These are phyloP conservation scores for Globisporangium takayamanum DNA, from an alignment of 352 stramenopile genomes.

Conservation along the genomic window DNA sequence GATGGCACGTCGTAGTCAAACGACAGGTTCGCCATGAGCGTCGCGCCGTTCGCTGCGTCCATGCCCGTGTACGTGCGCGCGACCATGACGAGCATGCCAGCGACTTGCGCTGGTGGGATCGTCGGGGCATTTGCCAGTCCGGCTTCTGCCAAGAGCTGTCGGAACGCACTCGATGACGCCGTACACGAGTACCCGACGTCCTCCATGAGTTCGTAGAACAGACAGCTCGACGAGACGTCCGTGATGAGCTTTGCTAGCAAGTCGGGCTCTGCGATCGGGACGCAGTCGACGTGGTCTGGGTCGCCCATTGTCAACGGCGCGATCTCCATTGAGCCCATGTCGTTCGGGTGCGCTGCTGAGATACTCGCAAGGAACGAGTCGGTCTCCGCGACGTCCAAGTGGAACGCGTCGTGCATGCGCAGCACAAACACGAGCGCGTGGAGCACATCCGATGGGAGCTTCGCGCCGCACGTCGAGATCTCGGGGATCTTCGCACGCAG, in stretches of 20 bases:
- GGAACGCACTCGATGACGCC: slow-evolving; percentile 69
- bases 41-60: slow-evolving; percentile 60
- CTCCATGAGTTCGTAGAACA: slow-evolving; percentile 90
- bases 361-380: slow-evolving; percentile 85
- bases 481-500: slow-evolving; percentile 80
- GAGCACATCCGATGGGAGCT: slow-evolving; percentile 79
- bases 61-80: slow-evolving; percentile 71
- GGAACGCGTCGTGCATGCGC: slow-evolving; percentile 76
- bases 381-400: slow-evolving; percentile 61
- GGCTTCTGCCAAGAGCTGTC: slow-evolving; percentile 76
- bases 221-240: slow-evolving; percentile 68
- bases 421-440: slow-evolving; percentile 80
- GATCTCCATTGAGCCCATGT: slow-evolving; percentile 84
- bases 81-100: slow-evolving; percentile 86
- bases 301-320: slow-evolving; percentile 83
- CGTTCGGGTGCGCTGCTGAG: slow-evolving; percentile 73
- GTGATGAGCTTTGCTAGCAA: slow-evolving; percentile 69
- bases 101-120: slow-evolving; percentile 81
- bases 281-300: slow-evolving; percentile 80
- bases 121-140: slow-evolving; percentile 71
- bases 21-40: slow-evolving; percentile 74
- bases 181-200: slow-evolving; percentile 87
- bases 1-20: slow-evolving; percentile 58
- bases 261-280: slow-evolving; percentile 47
- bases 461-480: slow-evolving; percentile 73